Evolutionary conservation across 192 early-diverging fungal species (phyloP), one percentile per base, ranked within the genome.

Genomic region (Fimicolochytrium jonesii): DNA sequence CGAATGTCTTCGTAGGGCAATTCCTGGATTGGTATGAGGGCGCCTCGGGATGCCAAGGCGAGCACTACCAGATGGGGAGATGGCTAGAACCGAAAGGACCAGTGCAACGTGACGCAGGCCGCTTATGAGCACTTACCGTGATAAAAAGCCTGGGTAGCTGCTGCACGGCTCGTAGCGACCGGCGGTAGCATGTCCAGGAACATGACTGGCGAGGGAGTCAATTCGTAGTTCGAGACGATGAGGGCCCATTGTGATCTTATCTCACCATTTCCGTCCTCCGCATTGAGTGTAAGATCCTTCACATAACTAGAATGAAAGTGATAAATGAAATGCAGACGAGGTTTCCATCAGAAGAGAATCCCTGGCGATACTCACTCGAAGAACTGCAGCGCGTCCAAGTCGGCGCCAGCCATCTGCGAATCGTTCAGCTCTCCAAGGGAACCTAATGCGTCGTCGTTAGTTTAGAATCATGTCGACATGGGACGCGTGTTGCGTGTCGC

Each of bases 131-230:
- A 36, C 46, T 30, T 39, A 66, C 64, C 43, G 30, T 67, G 66
- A 33, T 59, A 59, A 35, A 67, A 67, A 17, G 35, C 66, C 18
- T 49, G 56, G 26, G 33, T 67, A 25, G 57, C 57, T 11, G 57
- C 57, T 4, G 29, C 39, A 10, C 50, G 45, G 15, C 17, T 30
- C 5, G 56, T 59, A 10, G 31, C 48, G 13, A 25, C 25, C 13
- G 46, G 33, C 15, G 56, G 57, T n/a, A 67, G 20, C 35, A 67
- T 25, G 33, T 67, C 66, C 7, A 59, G 30, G 41, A 67, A 67
- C 6, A 50, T 47, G 17, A 67, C 66, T 67, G 31, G 6, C 7
- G 34, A 33, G 39, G 22, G 6, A 22, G 18, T 13, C 4, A 45
- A 3, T 44, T n/a, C 42, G 2, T 32, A 20, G 37, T 22, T 43